These are phyloP conservation scores for Boechera stricta DNA, from an alignment of 345 rosid genomes.

Conservation along the genomic window DNA sequence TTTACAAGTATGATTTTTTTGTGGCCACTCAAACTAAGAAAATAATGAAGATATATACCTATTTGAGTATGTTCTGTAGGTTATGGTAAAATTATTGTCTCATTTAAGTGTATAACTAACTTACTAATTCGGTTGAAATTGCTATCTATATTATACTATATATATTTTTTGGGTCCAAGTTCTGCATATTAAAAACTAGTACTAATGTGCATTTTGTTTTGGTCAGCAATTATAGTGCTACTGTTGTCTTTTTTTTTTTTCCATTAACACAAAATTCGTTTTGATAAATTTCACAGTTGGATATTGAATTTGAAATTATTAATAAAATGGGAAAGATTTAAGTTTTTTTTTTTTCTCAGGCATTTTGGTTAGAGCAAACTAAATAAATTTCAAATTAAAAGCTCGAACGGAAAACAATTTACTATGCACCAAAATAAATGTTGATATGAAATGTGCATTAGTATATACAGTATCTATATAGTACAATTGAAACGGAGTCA, in stretches of 20 bases:
- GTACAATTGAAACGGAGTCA: too few species aligned
- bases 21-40: neutral
- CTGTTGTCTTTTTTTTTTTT: neutral
- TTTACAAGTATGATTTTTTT: neutral
- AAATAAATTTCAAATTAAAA: neutral
- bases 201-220: neutral
- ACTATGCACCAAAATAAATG: constrained; percentile 10
- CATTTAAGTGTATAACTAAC: neutral
- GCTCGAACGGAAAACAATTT: neutral
- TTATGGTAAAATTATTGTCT: neutral
- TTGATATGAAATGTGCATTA: constrained; percentile 14
- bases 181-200: neutral
- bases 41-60: neutral
- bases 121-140: neutral
- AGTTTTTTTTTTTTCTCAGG: neutral
- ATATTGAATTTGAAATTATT: neutral
- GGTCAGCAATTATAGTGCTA: neutral
- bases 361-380: neutral
- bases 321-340: neutral
- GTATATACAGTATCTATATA: too few species aligned
- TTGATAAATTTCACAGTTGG: neutral
- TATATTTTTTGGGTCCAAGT: neutral
- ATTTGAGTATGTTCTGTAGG: neutral
- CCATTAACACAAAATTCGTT: neutral
- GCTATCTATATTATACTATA: too few species aligned